Base-by-base conservation (phyloP, 345 rosid species). In the Corchorus capsularis region DNA sequence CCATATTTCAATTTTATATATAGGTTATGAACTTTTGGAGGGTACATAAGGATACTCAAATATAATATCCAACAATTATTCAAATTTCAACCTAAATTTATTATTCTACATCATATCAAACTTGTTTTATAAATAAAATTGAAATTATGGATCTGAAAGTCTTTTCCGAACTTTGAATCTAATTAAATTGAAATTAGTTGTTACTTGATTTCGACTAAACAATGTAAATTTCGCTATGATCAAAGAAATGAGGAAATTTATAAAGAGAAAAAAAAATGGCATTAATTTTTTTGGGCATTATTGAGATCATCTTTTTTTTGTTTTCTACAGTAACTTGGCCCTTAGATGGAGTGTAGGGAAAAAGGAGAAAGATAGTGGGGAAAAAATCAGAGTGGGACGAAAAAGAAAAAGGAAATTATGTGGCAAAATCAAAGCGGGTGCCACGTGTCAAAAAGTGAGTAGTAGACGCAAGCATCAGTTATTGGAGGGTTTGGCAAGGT, bases 391-490 rank as follows among this genome's bases (percentile, higher is more conserved):
- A 3, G 17, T 16, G 49, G 11, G 4, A 52, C 7, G n/a, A 41
- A 50, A 69, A 52, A 13, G n/a, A 41, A 50, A 69, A 22, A 22
- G 17, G 35, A 45, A 14, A 56, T 6, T 43, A 41, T 72, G 65
- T 13, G 72, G 2, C 37, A 41, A 62, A 77, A 53, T 41, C 80
- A 14, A 46, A 9, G 60, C 10, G n/a, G n/a, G 20, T 8, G 45
- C 2, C 32, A 64, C 14, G 43, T 64, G 61, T 37, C 35, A 0
- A 8, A 4, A 49, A 0, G 3, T 34, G 57, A 35, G 49, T 4
- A 19, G 47, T 8, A 6, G 57, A 46, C 76, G 80, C 59, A 78
- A 64, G 62, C 9, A 77, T 15, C 43, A 22, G 3, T 72, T 1
- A 55, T 72, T 78, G 77, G 74, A 61, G 7, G 55, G 2, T 8